These are phyloP conservation scores for Rickenella mellea DNA, from an alignment of 768 basidiomycete species.

Conservation along the genomic window DNA sequence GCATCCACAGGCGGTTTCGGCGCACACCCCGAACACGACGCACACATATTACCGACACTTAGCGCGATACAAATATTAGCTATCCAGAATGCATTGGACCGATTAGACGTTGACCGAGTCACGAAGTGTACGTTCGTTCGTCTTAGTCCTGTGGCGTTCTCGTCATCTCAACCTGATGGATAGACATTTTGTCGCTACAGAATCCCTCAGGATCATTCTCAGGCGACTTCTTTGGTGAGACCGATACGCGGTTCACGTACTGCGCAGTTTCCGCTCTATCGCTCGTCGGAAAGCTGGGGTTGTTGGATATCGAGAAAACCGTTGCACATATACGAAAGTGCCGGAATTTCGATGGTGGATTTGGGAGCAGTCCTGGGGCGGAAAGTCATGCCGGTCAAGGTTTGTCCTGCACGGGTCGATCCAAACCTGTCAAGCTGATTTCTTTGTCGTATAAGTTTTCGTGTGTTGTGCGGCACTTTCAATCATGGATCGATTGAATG, in stretches of 20 bases:
- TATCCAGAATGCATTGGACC: slow-evolving; percentile 74
- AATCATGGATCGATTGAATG: slow-evolving; percentile 76
- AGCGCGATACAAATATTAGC: slow-evolving; percentile 89
- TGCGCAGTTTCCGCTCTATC: slow-evolving; percentile 79
- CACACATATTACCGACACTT: slow-evolving; percentile 75
- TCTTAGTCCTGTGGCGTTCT: background rate
- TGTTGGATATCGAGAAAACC: slow-evolving; percentile 37
- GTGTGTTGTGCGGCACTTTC: slow-evolving; percentile 83
- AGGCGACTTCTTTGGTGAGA: slow-evolving; percentile 87
- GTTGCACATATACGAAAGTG: slow-evolving; percentile 68
- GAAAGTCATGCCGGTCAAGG: slow-evolving; percentile 93
- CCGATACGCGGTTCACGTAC: slow-evolving; percentile 85
- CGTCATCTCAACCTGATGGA: background rate
- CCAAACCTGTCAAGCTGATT: too few species aligned
- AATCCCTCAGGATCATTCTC: slow-evolving; percentile 82
- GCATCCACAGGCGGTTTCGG: slow-evolving; percentile 69
- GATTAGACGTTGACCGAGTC: slow-evolving; percentile 60
- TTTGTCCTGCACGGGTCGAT: slow-evolving; percentile 15
- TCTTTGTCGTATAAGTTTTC: slow-evolving; percentile 48
- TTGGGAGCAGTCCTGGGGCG: slow-evolving; percentile 73
- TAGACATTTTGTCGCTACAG: slow-evolving; percentile 81
- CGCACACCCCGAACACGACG: slow-evolving; percentile 89
- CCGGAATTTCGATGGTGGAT: slow-evolving; percentile 93
- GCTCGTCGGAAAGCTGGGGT: slow-evolving; percentile 58
- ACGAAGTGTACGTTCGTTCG: slow-evolving; percentile 49